Percentiles rank a stretch among this genome's conserved stretches.
phyloP scores from a whole-genome alignment of 257 asterid genomes.

The Nicotiana knightiana region DNA sequence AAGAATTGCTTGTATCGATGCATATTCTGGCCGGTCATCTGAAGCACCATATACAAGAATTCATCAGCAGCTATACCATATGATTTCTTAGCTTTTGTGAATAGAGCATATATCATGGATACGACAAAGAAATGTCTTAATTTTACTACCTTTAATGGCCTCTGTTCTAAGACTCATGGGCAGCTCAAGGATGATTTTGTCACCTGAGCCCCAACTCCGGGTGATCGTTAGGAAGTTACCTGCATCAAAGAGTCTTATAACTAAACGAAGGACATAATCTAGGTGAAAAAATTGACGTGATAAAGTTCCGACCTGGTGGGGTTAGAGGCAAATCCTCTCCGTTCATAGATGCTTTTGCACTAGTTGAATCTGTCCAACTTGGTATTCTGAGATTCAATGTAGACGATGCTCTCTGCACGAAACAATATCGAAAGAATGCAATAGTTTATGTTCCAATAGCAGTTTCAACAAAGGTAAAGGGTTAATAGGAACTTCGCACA shows the following conservation, averaged over 20 bases:
- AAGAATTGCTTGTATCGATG: conserved; percentile 60
- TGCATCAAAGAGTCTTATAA: conserved; percentile 18
- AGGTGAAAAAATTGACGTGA: not conserved
- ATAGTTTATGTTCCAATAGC: not conserved
- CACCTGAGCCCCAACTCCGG: conserved; percentile 54
- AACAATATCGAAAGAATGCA: not conserved
- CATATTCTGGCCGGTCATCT: conserved; percentile 66
- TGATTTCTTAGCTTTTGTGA: not conserved
- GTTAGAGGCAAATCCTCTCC: conserved; percentile 30
- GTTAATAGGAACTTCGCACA: not conserved
- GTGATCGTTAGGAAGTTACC: conserved; percentile 53
- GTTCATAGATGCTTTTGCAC: conserved; percentile 43
- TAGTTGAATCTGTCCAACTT: conserved; percentile 42
- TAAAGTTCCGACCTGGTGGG: conserved; percentile 42
- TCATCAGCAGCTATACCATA: not conserved
- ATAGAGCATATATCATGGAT: not conserved
- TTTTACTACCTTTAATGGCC: conserved; percentile 57
- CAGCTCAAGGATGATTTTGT: conserved; percentile 52
- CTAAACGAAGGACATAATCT: not conserved
- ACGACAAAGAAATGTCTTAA: not conserved
- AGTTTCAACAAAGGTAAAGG: not conserved
- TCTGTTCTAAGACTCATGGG: conserved; percentile 59
- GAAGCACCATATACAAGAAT: conserved; percentile 10
- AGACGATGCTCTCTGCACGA: conserved; percentile 32
- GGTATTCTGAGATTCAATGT: conserved; percentile 64